Base-by-base conservation (phyloP, 352 stramenopile species). In the Aphanomyces astaci region DNA sequence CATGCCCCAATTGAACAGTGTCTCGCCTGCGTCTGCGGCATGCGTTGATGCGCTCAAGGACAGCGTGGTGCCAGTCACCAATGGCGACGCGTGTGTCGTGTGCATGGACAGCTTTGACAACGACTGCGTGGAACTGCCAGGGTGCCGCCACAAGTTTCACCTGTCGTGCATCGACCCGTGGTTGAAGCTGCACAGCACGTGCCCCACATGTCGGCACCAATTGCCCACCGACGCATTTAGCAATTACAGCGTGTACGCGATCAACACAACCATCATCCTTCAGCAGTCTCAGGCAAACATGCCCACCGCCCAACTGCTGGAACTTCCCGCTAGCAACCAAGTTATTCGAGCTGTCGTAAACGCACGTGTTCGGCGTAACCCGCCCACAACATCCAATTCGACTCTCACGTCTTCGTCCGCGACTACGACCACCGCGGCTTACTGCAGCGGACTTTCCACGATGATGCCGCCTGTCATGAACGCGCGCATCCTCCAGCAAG, bases 261-360 rank as follows among this genome's bases (percentile, higher is more conserved):
- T 95, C 76, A 95, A 95, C 73, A 95, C 86, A 22, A 95, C 86
- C 36, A 93, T 95, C 72, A 89, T 95, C 51, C 64, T 95, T 63
- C 86, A 93, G 71, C 82, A 93, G 65, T 89, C 81, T 2, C 86
- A 95, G 39, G 86, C 86, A 28, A 78, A 78, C 39, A 83, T 95
- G 77, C 81, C 86, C 1, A 82, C 83, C 2, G 73, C 76, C 4
- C 84, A 95, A 65, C 67, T 95, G 65, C 74, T 93, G 13, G 84
- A 95, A 66, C 66, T 93, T 27, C 84, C 86, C 1, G 83, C 86
- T 4, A 92, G 83, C 64, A 92, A 93, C 66, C 86, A 93, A 73
- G 82, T 93, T 68, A 93, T 95, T 43, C 84, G 83, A 64, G 86
- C 86, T 2, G 79, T 95, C 30, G 86, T 95, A 49, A 95, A 95